Evolutionary conservation across 2,329 filamentous ascomycete species (phyloP).

Genomic region (Emergomyces orientalis): DNA sequence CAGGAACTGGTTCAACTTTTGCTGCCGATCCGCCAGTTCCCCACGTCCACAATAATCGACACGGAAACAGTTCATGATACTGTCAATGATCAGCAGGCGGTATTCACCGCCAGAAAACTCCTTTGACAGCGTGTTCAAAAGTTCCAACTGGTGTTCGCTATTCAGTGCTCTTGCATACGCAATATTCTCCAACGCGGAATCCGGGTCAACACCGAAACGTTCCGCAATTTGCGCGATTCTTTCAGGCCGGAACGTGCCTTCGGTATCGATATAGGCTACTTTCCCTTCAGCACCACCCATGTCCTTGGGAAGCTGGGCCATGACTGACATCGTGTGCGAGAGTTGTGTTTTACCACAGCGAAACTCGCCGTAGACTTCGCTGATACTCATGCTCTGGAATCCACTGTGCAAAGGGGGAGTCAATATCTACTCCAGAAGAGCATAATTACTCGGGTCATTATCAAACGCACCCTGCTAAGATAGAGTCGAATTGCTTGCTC

Average conservation of each 20-base stretch:
- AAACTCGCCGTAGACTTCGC: constrained; percentile 41
- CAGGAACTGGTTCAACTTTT: constrained; percentile 57
- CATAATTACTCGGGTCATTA: neutral
- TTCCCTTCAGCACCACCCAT: constrained; percentile 60
- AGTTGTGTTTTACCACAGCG: constrained; percentile 60
- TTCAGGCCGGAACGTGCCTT: constrained; percentile 59
- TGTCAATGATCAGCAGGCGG: constrained; percentile 58
- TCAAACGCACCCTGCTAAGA: constrained; percentile 49
- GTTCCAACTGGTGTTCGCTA: constrained; percentile 56
- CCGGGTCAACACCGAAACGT: constrained; percentile 52
- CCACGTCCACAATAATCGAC: constrained; percentile 59
- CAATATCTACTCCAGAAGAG: neutral
- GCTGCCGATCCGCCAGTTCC: constrained; percentile 58
- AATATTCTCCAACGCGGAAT: constrained; percentile 57
- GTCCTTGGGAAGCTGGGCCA: constrained; percentile 47
- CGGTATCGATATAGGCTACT: constrained; percentile 59
- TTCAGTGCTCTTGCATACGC: constrained; percentile 56
- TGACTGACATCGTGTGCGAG: constrained; percentile 59
- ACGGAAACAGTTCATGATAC: constrained; percentile 60
- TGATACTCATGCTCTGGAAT: constrained; percentile 62
- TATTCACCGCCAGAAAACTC: constrained; percentile 56
- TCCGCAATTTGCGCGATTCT: constrained; percentile 59
- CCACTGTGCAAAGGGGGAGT: constrained; percentile 36
- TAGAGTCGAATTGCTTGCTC: constrained; percentile 58
- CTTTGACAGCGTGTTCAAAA: constrained; percentile 52